Base-by-base conservation (phyloP, 2,329 filamentous ascomycete species). In the Chaetomiaceae sp. region DNA sequence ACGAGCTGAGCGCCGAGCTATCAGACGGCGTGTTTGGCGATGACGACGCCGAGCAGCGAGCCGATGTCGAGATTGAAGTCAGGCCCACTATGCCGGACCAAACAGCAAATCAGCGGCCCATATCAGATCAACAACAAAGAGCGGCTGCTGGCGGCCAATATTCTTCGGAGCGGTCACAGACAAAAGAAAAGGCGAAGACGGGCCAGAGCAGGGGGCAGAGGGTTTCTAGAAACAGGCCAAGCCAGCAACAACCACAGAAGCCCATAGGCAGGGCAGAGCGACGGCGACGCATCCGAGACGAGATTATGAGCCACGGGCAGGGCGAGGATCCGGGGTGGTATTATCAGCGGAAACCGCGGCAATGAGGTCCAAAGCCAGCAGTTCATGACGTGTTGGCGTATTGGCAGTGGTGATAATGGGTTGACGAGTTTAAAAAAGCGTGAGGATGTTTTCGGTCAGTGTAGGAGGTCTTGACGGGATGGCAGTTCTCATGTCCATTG, bases 241-340 rank as follows among this genome's bases (percentile, higher is more conserved):
- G 49, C 10, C 65, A 7, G 12, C 12, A 32, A n/a, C n/a, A 66
- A 49, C 64, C 63, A 33, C 64, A 70, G 45, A 70, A 75, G 58
- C 74, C 73, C 1, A 62, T 79, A 17, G 75, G 68, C 47, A 65
- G 66, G 45, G 74, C 72, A 0, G 73, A 79, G 62, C 71, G 79
- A 55, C 69, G 79, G 55, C 68, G 68, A 59, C 66, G 71, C 54
- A 83, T 81, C 58, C 79, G 77, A 58, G 72, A 77, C 51, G 77
- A 81, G 56, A 72, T 82, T 50, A 64, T 62, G 60, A 67, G 62
- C 51, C 57, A 74, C 45, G 67, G 74, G 6, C 71, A 70, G 58
- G 62, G 65, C 14, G 64, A 73, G 3, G 64, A 65, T 33, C 36
- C 38, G 20, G 37, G 43, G 7, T 51, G 50, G 6, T 53, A 54